Evolutionary conservation across 441 rosid genomes (phyloP), one percentile per base, ranked within the genome.

Genomic region (Heliophila coronopifolia): DNA sequence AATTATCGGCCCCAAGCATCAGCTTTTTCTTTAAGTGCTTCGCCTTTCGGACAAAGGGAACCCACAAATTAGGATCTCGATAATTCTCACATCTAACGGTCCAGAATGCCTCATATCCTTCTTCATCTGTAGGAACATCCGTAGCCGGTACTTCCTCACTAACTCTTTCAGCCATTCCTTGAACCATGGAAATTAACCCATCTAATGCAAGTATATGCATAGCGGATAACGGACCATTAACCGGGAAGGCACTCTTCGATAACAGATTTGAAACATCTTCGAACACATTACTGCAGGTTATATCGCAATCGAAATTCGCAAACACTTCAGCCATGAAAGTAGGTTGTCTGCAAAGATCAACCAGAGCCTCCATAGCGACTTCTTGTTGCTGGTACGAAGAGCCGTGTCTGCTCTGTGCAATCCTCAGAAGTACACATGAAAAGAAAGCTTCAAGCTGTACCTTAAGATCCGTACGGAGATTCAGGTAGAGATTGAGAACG

Each of bases 391-490:
- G 93, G 72, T 79, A 83, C 31, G 89, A 74, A 28, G 93, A 73
- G 9, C 96, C 95, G 54, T 79, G 74, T 61, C 67, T 87, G 69
- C 80, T 75, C 73, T 87, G 96, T 18, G 91, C 88, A 63, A 81
- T 69, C 71, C 93, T 71, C 84, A 83, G 59, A 71, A 87, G 74
- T 65, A 91, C 96, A 61, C 80, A 81, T 34, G 96, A 79, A 68
- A 91, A 73, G 78, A 91, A 91, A 59, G 96, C 82, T 63, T 87
- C 98, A n/a, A 91, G 71, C 72, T 91, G 98, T 46, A 81, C 72
- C 73, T 91, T 91, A 57, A 91, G 77, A 39, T 84, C 85, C 30
- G 74, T 64, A 34, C 91, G 78, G 65, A 91, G 72, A 74, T 77
- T 81, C 60, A 83, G 74, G 69, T 91, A 91, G 39, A 91, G 84